Evolutionary conservation across 352 stramenopile genomes (phyloP).

Genomic region (Phytophthora melonis): DNA sequence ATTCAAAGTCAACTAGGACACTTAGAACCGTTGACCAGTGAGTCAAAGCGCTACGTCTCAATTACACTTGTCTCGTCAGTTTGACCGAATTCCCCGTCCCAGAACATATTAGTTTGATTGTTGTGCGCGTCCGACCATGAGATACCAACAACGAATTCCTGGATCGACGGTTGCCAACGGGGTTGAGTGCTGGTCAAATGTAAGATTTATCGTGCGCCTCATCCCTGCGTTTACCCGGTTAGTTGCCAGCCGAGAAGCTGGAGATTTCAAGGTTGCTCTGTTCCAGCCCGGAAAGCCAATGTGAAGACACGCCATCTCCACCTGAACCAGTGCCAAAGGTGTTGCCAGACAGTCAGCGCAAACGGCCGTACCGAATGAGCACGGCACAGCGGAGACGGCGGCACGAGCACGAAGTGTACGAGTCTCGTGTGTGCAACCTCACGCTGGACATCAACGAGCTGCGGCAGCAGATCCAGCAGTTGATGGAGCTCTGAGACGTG

Average conservation of each 20-base stretch:
- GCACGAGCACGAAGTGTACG: conserved; percentile 16
- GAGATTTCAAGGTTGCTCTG: conserved; percentile 2
- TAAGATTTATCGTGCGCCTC: background rate
- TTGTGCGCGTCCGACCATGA: background rate
- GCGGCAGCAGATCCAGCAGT: conserved; percentile 32
- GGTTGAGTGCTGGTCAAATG: background rate
- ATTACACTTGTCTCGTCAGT: background rate
- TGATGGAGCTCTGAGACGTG: conserved; percentile 28
- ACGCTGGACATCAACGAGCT: conserved; percentile 45
- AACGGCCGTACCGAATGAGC: conserved; percentile 27
- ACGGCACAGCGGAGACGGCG: conserved; percentile 17
- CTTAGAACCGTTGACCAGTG: background rate
- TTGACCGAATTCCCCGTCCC: background rate
- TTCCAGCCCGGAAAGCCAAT: background rate
- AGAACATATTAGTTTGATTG: background rate
- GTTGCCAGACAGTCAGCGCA: conserved; percentile 23
- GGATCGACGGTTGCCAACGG: conserved; percentile 3
- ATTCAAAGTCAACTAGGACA: background rate
- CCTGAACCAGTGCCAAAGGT: background rate
- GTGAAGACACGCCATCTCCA: background rate
- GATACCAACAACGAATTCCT: background rate
- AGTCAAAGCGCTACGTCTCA: background rate
- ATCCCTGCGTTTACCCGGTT: background rate
- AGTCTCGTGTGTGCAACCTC: conserved; percentile 39
- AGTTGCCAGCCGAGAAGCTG: background rate